Percentiles rank a stretch among this genome's conserved stretches.
phyloP scores from a whole-genome alignment of 371 early-diverging fungal genomes.

The Rhizomucor pusillus region DNA sequence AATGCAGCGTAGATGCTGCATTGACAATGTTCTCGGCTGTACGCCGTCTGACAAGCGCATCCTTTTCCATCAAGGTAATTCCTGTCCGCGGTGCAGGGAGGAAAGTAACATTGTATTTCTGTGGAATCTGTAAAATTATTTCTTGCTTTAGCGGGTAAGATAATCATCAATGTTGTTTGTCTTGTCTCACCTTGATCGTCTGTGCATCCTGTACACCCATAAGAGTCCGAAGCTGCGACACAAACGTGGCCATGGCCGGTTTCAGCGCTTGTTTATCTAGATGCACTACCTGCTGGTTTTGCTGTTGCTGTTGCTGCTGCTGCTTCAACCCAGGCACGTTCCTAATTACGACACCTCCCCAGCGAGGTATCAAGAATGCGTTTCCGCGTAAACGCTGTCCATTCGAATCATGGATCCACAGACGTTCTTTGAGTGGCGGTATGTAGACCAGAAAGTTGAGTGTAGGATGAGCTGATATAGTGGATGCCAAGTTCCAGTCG shows the following conservation, averaged over 20 bases:
- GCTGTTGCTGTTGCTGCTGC: not conserved
- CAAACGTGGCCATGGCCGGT: conserved; percentile 71
- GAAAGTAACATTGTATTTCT: conserved; percentile 11
- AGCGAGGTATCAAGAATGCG: conserved; percentile 87
- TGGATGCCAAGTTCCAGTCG: conserved; percentile 91
- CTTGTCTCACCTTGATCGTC: not conserved
- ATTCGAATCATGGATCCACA: conserved; percentile 61
- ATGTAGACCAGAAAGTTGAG: conserved; percentile 87
- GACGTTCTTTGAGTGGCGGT: conserved; percentile 59
- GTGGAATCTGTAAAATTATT: not conserved
- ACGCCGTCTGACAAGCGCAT: conserved; percentile 64
- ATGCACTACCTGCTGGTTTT: conserved; percentile 10
- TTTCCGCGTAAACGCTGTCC: conserved; percentile 56
- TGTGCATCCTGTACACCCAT: conserved; percentile 67
- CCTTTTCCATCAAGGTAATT: conserved; percentile 68
- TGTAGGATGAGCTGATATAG: conserved; percentile 75
- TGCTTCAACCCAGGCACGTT: conserved; percentile 46
- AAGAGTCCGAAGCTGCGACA: conserved; percentile 77
- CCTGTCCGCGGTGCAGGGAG: conserved; percentile 25
- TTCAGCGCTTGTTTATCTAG: conserved; percentile 57
- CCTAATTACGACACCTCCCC: conserved; percentile 87
- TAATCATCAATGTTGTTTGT: not conserved
- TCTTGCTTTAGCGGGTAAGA: not conserved
- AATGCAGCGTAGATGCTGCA: conserved; percentile 72
- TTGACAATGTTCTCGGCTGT: conserved; percentile 69